Base-by-base conservation (phyloP, 805 yeast genomes). In the Ogataea saltuana region DNA sequence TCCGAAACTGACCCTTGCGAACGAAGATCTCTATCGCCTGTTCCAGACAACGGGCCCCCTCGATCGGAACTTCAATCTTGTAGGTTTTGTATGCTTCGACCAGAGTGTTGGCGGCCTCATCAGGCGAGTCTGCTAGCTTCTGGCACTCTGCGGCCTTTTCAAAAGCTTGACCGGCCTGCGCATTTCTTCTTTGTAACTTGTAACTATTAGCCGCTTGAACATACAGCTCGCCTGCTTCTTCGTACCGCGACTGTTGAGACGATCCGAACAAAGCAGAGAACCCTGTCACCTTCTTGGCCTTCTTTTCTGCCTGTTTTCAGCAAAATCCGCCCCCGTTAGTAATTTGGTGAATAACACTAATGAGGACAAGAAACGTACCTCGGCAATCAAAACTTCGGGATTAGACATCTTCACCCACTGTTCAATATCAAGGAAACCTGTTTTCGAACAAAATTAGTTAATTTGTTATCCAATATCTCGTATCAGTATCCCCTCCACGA, bases 131-230 rank as follows among this genome's bases (percentile, higher is more conserved):
- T 13, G 91, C 85, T 56, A 81, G 75, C 39, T 76, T 67, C 63
- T 88, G 96, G 45, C 82, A 78, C 12, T 76, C 79, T 1, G 97
- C 95, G 1, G 99, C 98, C 56, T 80, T 81, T 48, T 85, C 83
- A 60, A 90, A 91, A 15, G 88, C 81, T 49, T 75, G 70, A 9
- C 98, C 98, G 0, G 98, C 97, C 41, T 74, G 69, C 16, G 71
- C 67, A 51, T 77, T 76, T 59, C 88, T 85, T 58, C 86, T 87
- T 53, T 79, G 81, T 45, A 93, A 67, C 49, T 90, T 78, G 70
- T 81, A 93, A 21, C 80, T 75, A 59, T 91, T 93, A n/a, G 95
- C 99, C 2, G 99, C 99, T 64, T 90, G 95, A 17, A 84, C 73
- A 60, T 83, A 91, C 21, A 88, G 67, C 51, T 93, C 99, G 3